Evolutionary conservation across 306 rosid genomes (phyloP).

Genomic region (Nissolia schottii): DNA sequence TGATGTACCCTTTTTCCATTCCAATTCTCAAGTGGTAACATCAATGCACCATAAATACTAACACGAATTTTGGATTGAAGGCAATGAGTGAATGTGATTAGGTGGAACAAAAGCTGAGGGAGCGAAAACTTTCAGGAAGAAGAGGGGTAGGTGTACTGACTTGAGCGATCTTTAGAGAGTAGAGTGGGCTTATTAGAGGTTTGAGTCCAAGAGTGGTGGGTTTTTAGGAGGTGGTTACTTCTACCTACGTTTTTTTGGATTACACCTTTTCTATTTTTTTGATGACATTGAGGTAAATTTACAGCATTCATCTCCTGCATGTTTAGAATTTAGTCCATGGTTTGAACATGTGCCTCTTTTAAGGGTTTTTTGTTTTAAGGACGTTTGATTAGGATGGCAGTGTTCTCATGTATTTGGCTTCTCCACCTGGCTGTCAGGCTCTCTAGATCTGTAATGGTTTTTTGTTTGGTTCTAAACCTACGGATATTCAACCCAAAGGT

Average conservation of each 20-base stretch:
- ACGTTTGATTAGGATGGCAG: not conserved
- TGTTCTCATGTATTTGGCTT: constrained; percentile 2
- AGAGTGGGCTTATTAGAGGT: not conserved
- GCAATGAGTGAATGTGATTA: not conserved
- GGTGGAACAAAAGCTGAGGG: not conserved
- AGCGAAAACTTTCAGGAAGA: not conserved
- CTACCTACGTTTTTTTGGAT: not conserved
- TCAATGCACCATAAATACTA: not conserved
- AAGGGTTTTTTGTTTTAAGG: not conserved
- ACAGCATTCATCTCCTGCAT: not conserved
- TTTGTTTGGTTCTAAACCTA: not conserved
- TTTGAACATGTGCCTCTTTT: not conserved
- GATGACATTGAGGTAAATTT: not conserved
- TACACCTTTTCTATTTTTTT: not conserved
- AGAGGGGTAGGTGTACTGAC: not conserved
- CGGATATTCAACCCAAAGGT: not conserved
- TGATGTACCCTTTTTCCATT: not conserved
- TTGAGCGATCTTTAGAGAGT: not conserved
- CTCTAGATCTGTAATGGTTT: not conserved
- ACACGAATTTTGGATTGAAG: not conserved
- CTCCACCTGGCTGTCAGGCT: constrained; percentile 4
- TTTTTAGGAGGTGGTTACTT: not conserved
- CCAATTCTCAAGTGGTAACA: not conserved
- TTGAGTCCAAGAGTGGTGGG: not conserved
- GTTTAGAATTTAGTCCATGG: not conserved